Conservation (phyloP, 2,329 filamentous ascomycete genomes). For the Akanthomyces lecanii region DNA sequence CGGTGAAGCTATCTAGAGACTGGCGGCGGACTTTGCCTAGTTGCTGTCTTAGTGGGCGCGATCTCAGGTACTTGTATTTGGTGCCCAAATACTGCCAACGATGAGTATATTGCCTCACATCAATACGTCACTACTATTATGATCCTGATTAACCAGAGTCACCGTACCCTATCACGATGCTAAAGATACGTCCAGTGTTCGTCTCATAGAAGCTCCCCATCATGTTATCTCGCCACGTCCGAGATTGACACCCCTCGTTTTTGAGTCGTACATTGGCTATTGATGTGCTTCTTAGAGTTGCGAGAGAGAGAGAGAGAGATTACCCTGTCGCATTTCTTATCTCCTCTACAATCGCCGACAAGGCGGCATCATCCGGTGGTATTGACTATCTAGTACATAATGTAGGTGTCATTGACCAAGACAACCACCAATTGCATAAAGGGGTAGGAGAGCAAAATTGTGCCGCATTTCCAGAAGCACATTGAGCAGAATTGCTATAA, state of each 20-base stretch:
- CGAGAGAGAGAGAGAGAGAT: too few relatives aligned
- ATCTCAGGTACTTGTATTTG: neutral
- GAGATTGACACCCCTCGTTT: neutral
- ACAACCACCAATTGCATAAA: too few relatives aligned
- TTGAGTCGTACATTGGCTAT: neutral
- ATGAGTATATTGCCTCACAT: neutral
- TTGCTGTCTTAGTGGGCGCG: neutral
- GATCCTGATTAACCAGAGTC: too few relatives aligned
- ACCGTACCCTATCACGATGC: too few relatives aligned
- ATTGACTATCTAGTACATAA: neutral
- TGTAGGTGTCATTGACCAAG: too few relatives aligned
- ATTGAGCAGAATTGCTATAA: neutral
- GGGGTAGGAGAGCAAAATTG: neutral
- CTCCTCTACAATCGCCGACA: neutral
- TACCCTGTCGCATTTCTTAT: neutral
- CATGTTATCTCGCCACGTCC: neutral
- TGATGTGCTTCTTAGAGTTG: too few relatives aligned
- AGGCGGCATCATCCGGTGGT: neutral
- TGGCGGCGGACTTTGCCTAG: neutral
- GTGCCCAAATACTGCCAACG: neutral
- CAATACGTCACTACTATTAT: neutral
- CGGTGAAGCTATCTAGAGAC: neutral
- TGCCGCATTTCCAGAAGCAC: neutral
- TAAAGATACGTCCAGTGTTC: too few relatives aligned
- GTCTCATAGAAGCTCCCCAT: neutral